A percentile compares a stretch with the other conserved stretches of the same genome.
These are phyloP conservation scores for Microbotryum silenes-acaulis DNA, from an alignment of 1,284 basidiomycete species.

Conservation along the genomic window DNA sequence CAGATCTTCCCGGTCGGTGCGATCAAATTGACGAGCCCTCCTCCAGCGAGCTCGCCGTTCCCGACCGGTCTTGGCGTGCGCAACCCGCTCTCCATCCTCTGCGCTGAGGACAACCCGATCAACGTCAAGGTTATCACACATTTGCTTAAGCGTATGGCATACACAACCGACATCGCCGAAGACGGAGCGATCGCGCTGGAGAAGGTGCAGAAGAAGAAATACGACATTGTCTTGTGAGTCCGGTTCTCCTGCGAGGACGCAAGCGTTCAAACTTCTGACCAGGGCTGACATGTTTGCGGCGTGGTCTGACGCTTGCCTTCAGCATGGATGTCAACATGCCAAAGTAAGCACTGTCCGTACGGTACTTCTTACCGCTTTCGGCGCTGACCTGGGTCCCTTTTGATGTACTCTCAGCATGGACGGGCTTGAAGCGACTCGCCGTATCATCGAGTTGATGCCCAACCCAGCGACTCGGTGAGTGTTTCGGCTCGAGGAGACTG, in stretches of 20 bases:
- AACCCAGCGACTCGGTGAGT: conserved; percentile 9
- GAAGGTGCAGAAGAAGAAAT: conserved; percentile 25
- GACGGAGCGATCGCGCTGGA: conserved; percentile 24
- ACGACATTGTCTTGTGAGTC: conserved; percentile 25
- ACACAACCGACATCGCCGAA: conserved; percentile 20
- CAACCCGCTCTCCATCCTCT: conserved; percentile 23
- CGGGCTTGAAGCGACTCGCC: conserved; percentile 17
- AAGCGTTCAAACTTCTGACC: no score
- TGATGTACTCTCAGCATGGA: conserved; percentile 5
- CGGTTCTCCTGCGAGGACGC: neutral
- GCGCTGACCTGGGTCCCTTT: no score
- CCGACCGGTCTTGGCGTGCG: conserved; percentile 18
- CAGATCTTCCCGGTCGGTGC: conserved; percentile 24
- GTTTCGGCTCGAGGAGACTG: neutral
- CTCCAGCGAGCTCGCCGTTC: conserved; percentile 15
- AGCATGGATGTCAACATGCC: conserved; percentile 33
- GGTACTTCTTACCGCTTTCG: no score
- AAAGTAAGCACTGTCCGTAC: no score
- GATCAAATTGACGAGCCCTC: neutral
- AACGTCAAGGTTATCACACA: conserved; percentile 30
- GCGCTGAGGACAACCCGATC: conserved; percentile 30
- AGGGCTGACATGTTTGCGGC: no score
- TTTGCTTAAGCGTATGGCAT: conserved; percentile 26
- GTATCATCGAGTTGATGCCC: conserved; percentile 19
- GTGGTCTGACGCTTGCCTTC: neutral